Percentiles rank a stretch among this genome's conserved stretches.
phyloP scores from a whole-genome alignment of 768 basidiomycete species.

The Pleurotus sapidus region DNA sequence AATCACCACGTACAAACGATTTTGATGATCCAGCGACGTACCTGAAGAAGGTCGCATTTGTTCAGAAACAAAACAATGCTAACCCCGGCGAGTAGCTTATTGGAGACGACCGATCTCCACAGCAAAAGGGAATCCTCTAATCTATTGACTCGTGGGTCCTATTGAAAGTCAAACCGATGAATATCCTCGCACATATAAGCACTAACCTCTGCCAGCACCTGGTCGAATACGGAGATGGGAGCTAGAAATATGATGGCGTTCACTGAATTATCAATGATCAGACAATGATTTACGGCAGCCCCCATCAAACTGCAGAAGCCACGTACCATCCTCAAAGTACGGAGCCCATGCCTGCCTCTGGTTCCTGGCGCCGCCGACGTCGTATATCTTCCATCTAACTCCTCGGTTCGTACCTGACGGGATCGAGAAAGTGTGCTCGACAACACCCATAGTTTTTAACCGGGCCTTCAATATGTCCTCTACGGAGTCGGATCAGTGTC shows the following conservation, averaged over 20 bases:
- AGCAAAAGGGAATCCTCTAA: slow-evolving; percentile 76
- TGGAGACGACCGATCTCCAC: slow-evolving; percentile 72
- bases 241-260: slow-evolving; percentile 88
- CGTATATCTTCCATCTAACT: slow-evolving; percentile 80
- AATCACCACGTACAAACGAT: neutral
- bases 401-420: slow-evolving; percentile 51
- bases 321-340: slow-evolving; percentile 81
- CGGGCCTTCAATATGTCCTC: slow-evolving; percentile 80
- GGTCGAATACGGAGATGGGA: slow-evolving; percentile 86
- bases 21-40: slow-evolving; percentile 19
- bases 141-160: slow-evolving; percentile 76
- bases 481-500: slow-evolving; percentile 21
- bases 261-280: slow-evolving; percentile 38
- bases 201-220: slow-evolving; percentile 71
- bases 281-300: slow-evolving; percentile 2
- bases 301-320: slow-evolving; percentile 2
- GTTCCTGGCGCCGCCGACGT: slow-evolving; percentile 79
- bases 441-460: slow-evolving; percentile 78
- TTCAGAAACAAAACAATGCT: slow-evolving; percentile 82
- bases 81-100: slow-evolving; percentile 70
- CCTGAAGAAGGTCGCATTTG: slow-evolving; percentile 77
- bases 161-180: slow-evolving; percentile 10
- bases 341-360: slow-evolving; percentile 88
- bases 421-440: slow-evolving; percentile 76
- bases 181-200: neutral